Base-by-base conservation (phyloP, 345 rosid species). In the Capsella bursapastoris region DNA sequence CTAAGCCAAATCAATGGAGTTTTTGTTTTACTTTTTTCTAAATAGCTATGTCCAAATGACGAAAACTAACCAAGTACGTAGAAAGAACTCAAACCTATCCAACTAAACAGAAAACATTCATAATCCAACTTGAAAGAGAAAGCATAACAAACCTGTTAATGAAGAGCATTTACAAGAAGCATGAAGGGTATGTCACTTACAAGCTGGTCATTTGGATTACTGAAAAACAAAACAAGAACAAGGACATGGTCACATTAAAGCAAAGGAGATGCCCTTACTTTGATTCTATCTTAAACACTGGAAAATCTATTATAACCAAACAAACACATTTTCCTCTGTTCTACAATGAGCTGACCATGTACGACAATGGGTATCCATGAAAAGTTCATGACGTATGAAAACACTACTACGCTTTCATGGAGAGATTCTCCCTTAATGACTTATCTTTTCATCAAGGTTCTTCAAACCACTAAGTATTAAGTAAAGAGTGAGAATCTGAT, bases 1-100 rank as follows among this genome's bases (percentile, higher is more conserved):
- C 57, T 49, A 49, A 64, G 72, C 37, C 57, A 22, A 50, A 77
- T 77, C 41, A 48, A 71, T 50, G 25, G 57, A 77, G 22, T 35
- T 31, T 64, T 71, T n/a, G 65, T 48, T 64, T 44, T 18, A 37
- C 64, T 29, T 12, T 52, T 5, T 25, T 51, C 25, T 27, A 10
- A 58, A 5, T 31, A 15, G 34, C 4, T 51, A 59, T 59, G 58
- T 32, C 40, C 64, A 69, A 58, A 49, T 14, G 8, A 38, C 35
- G 35, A 38, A 35, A 25, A 50, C 32, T 8, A 37, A 66, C 31
- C 34, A 22, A 66, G 3, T 6, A 50, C 37, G 48, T 34, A 22
- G 8, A 25, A 53, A 22, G 28, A 38, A 27, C 71, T 14, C 29
- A 48, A 18, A 31, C 11, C 55, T 43, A 13, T 66, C 59, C 31